Base-by-base conservation (phyloP, 148 eudicot species). In the Pouteria glomerata region DNA sequence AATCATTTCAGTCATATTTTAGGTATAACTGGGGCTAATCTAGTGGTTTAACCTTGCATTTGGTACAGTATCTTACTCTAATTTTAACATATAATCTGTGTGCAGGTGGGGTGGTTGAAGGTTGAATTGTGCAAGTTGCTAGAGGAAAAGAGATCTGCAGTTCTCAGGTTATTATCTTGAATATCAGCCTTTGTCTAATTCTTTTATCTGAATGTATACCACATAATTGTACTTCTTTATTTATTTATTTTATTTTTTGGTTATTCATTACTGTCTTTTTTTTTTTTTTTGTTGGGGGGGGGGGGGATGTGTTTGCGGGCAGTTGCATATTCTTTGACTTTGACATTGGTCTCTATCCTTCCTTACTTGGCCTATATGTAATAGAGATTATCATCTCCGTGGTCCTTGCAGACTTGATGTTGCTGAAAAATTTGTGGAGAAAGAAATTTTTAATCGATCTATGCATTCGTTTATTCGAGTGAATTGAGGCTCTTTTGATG, bases 71-170 rank as follows among this genome's bases (percentile, higher is more conserved):
- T 42, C 23, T 24, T 42, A 11, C n/a, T 27, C 34, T 13, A 53
- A 23, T 50, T 65, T 4, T 57, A 0, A 39, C 11, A 68, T 31
- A 42, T 29, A 30, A 52, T 41, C 48, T 44, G 1, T 51, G 30
- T 79, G 70, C 86, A 95, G 99, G 93, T 87, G 57, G 83, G 77
- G 50, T 92, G 90, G 87, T 85, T 95, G 79, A 95, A 95, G 82
- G 89, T 81, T 70, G 96, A 90, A 75, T 68, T 91, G 48, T 92
- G 90, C 92, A 95, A 88, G 79, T 80, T 88, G 78, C 78, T 89
- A 50, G 99, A 95, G 86, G 99, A 95, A 77, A 95, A 90, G 78
- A 78, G 88, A 73, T 95, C 97, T 71, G 92, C 94, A 66, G 87
- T 83, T 77, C 85, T 95, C 82, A 95, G 99, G 99, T 90, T 44